These are phyloP conservation scores for Hyphopichia homilentoma DNA, from an alignment of 805 yeast species.

Conservation along the genomic window DNA sequence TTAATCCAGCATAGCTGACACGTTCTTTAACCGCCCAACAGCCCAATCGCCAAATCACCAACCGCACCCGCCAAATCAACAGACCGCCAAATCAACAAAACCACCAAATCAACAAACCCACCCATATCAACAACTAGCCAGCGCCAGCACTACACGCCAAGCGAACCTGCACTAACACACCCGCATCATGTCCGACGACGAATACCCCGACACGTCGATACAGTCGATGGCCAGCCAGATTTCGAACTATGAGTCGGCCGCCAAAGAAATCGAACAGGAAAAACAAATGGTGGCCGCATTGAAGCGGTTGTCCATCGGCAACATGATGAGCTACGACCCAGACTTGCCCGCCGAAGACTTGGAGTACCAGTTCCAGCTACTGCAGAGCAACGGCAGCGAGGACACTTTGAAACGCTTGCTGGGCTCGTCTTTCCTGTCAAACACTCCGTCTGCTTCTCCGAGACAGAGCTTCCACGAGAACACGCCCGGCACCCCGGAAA, in stretches of 20 bases:
- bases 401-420: conserved; percentile 4
- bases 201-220: not conserved
- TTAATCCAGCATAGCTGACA: not conserved
- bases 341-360: conserved; percentile 53
- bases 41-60: no score
- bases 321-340: conserved; percentile 60
- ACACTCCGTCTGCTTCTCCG: conserved; percentile 1
- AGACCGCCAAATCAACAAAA: no score
- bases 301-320: conserved; percentile 70
- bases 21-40: not conserved
- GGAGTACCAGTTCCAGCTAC: conserved; percentile 22
- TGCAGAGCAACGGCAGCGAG: conserved; percentile 6
- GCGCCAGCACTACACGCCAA: not conserved
- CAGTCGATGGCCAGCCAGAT: no score
- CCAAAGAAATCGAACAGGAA: conserved; percentile 73
- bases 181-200: not conserved
- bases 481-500: conserved; percentile 1
- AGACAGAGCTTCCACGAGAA: conserved; percentile 2
- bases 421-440: conserved; percentile 1
- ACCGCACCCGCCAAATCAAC: no score
- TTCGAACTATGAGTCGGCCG: conserved; percentile 52
- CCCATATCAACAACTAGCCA: no score
- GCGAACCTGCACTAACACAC: not conserved
- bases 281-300: conserved; percentile 68
- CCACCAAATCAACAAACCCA: no score